Evolutionary conservation across 2,329 filamentous ascomycete species (phyloP).

Genomic region (Pyricularia grisea): DNA sequence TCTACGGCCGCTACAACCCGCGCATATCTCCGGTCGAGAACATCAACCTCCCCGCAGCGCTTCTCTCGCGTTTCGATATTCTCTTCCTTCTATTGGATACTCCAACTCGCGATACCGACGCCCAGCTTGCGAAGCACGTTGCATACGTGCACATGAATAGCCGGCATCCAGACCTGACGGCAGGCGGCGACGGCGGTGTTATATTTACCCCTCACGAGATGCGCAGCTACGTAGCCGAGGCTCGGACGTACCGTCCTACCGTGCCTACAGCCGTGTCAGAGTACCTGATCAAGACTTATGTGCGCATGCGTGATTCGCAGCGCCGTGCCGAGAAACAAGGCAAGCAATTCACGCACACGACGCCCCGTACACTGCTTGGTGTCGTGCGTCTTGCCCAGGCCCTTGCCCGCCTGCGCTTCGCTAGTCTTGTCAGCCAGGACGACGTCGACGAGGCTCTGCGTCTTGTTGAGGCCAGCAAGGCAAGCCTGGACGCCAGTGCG

Average conservation of each 20-base stretch:
- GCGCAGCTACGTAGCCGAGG: slow-evolving; percentile 89
- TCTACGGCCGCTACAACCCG: slow-evolving; percentile 97
- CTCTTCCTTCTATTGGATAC: slow-evolving; percentile 96
- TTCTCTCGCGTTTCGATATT: slow-evolving; percentile 94
- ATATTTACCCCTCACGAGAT: slow-evolving; percentile 91
- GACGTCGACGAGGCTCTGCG: slow-evolving; percentile 94
- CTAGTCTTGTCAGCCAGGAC: slow-evolving; percentile 72
- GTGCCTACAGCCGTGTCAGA: slow-evolving; percentile 82
- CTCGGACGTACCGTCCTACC: slow-evolving; percentile 77
- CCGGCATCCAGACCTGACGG: slow-evolving; percentile 68
- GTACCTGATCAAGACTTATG: slow-evolving; percentile 96
- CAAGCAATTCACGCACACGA: slow-evolving; percentile 90
- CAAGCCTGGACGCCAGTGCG: slow-evolving; percentile 59
- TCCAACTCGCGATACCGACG: slow-evolving; percentile 78
- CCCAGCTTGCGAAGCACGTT: slow-evolving; percentile 91
- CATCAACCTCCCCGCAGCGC: slow-evolving; percentile 95
- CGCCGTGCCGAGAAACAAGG: slow-evolving; percentile 84
- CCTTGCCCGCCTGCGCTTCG: slow-evolving; percentile 84
- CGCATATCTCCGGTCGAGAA: slow-evolving; percentile 96
- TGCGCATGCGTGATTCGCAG: slow-evolving; percentile 85
- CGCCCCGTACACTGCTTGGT: slow-evolving; percentile 85
- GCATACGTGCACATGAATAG: slow-evolving; percentile 96
- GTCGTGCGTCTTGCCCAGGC: slow-evolving; percentile 90
- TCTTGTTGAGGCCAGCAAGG: slow-evolving; percentile 87
- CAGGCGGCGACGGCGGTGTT: slow-evolving; percentile 33